Evolutionary conservation across 2,329 filamentous ascomycete genomes (phyloP).

Genomic region (Neodidymelliopsis sp.): DNA sequence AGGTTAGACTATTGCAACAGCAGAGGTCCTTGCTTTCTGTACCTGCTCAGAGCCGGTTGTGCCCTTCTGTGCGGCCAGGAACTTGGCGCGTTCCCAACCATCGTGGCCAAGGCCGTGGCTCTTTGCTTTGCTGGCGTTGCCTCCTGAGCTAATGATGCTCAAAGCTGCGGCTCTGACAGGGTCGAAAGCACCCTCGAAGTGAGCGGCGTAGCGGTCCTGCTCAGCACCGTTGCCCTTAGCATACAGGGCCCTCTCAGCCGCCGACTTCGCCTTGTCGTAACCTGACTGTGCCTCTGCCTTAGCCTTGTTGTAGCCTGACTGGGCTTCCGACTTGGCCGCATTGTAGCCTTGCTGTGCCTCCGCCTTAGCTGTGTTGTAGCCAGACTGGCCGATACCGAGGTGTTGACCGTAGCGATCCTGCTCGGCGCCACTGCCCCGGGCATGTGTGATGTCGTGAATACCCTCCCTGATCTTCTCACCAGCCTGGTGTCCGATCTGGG

Average conservation of each 20-base stretch:
- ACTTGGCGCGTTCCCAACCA: conserved; percentile 39
- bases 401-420: conserved; percentile 42
- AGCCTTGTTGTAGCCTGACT: conserved; percentile 20
- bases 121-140: conserved; percentile 34
- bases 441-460: conserved; percentile 27
- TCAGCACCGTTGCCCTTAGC: conserved; percentile 39
- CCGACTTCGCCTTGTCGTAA: conserved; percentile 31
- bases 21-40: conserved; percentile 5
- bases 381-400: conserved; percentile 28
- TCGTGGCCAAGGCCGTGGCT: conserved; percentile 41
- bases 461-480: conserved; percentile 31
- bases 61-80: conserved; percentile 38
- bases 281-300: conserved; percentile 24
- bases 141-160: conserved; percentile 32
- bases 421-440: conserved; percentile 40
- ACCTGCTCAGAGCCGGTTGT: conserved; percentile 46
- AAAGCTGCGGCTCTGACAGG: conserved; percentile 34
- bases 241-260: conserved; percentile 19
- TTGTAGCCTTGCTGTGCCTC: conserved; percentile 32
- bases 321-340: conserved; percentile 30
- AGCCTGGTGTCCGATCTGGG: conserved; percentile 28
- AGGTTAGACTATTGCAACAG: not conserved
- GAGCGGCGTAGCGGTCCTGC: conserved; percentile 42
- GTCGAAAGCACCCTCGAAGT: conserved; percentile 40
- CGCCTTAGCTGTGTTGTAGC: conserved; percentile 28